Conservation (phyloP, 257 asterid species). For the Capsicum chinense region DNA sequence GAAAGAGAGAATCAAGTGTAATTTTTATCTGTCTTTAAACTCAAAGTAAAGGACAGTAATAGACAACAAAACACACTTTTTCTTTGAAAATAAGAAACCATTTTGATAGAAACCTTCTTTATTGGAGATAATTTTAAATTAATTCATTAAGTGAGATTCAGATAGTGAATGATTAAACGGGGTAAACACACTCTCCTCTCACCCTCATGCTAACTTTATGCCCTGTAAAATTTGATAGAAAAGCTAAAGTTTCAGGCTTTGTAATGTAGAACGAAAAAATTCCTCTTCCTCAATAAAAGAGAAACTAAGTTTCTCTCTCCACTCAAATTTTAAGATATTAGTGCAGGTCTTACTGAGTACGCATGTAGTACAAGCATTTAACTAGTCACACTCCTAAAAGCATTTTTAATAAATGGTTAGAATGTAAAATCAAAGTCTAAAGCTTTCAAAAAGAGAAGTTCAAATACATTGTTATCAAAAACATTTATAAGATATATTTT, state of each 20-base stretch:
- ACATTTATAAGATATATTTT: no score
- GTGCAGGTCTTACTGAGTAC: background rate
- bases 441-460: no score
- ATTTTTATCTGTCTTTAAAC: slow-evolving; percentile 3
- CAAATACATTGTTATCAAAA: no score
- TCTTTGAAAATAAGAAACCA: no score
- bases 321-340: background rate
- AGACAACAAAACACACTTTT: background rate
- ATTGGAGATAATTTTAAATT: no score
- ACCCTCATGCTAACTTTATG: background rate
- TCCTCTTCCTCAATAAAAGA: background rate
- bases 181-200: background rate
- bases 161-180: no score
- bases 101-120: no score
- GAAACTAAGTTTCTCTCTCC: background rate
- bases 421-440: no score
- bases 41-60: background rate
- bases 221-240: background rate
- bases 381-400: background rate
- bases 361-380: background rate
- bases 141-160: no score
- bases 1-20: background rate
- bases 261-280: background rate
- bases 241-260: slow-evolving; percentile 1
- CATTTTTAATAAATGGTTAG: no score